Base-by-base conservation (phyloP, 1,139 yeast genomes). In the Yamadazyma mexicana region DNA sequence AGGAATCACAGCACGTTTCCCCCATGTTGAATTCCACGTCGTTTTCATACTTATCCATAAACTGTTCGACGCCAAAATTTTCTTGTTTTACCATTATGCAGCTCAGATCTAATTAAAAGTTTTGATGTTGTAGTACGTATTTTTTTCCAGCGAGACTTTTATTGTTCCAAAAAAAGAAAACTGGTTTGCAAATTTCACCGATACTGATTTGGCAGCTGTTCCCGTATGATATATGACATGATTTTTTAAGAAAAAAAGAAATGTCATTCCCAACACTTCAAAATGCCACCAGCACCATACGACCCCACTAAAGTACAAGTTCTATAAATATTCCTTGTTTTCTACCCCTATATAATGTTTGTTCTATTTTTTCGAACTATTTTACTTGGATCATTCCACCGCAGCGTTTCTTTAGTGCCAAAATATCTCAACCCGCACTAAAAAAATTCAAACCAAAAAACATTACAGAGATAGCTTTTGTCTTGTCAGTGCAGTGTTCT, bases 11-110 rank as follows among this genome's bases (percentile, higher is more conserved):
- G 52, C 83, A 78, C 1, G 82, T 74, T 50, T 78, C 83, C 10
- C 79, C 82, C 54, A 77, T 55, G 50, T 77, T 77, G 55, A 56
- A 56, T 12, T 48, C 47, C 37, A 70, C 64, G 18, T 46, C 49
- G 2, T 63, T 60, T 50, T 79, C 83, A 58, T 73, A 68, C 35
- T 56, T 58, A 52, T 77, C 81, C 81, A 78, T 76, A 59, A 71
- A 78, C 50, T 73, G 72, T 54, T 79, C 83, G n/a, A 78, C 77
- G n/a, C 59, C 67, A 52, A 78, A 78, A 27, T 62, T 64, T 40
- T 64, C 72, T 51, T 71, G 77, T 22, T 50, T 3, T 7, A 28
- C 31, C 31, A 16, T 28, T 12, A 5, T 20, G 9, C 9, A 20
- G 23, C 23, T 20, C 23, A n/a, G n/a, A n/a, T n/a, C n/a, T n/a